Percentiles rank a stretch among this genome's conserved stretches.
These are phyloP conservation scores for Chalciporus pseudorubinellus DNA, from an alignment of 768 basidiomycete species.

Conservation along the genomic window DNA sequence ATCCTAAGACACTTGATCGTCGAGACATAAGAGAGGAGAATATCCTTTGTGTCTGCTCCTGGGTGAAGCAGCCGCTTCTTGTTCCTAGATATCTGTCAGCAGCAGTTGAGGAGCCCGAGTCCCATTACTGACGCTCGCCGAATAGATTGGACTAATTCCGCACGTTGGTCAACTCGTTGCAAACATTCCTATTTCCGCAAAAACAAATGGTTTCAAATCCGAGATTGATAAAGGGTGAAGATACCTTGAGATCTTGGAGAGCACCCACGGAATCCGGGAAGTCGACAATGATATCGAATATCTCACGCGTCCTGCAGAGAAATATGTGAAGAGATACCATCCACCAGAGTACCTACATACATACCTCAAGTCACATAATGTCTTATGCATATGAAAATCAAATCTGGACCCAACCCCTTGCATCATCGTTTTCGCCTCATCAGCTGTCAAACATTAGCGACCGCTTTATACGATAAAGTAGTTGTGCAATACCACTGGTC, in stretches of 20 bases:
- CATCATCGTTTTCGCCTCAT: constrained; percentile 70
- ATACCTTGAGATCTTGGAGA: constrained; percentile 80
- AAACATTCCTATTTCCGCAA: constrained; percentile 59
- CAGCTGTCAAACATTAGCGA: constrained; percentile 40
- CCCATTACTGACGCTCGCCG: constrained; percentile 64
- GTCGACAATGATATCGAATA: constrained; percentile 96
- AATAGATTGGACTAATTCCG: constrained; percentile 69
- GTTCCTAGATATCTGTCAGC: constrained; percentile 50
- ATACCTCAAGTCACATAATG: constrained; percentile 81
- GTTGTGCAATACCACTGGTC: constrained; percentile 43
- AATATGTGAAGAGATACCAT: neutral
- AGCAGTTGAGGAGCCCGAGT: neutral
- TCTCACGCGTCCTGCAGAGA: constrained; percentile 62
- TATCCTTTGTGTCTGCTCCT: constrained; percentile 90
- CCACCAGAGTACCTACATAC: constrained; percentile 21
- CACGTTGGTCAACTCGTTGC: constrained; percentile 76
- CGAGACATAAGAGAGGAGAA: constrained; percentile 85
- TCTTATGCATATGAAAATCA: constrained; percentile 92
- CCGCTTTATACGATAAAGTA: constrained; percentile 1
- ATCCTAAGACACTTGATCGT: constrained; percentile 89
- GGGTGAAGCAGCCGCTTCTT: constrained; percentile 89
- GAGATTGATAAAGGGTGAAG: neutral
- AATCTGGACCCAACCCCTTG: constrained; percentile 78
- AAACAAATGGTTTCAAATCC: neutral
- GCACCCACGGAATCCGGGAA: constrained; percentile 86